Evolutionary conservation across 768 basidiomycete genomes (phyloP), one percentile per base, ranked within the genome.

Genomic region (Panaeolus cyanescens): DNA sequence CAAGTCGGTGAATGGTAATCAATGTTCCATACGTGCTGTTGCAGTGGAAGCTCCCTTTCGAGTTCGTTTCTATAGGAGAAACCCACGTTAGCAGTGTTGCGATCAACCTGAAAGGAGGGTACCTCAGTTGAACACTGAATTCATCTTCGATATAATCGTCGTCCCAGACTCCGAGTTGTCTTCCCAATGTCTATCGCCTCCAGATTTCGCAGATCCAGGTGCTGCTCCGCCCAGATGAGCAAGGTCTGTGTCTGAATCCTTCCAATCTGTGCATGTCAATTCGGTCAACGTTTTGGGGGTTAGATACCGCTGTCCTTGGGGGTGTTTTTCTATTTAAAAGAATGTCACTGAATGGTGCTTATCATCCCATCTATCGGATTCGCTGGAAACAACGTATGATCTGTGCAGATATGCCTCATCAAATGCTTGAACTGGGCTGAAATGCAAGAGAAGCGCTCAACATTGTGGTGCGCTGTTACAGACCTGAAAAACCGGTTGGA

Each of bases 151-250:
- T 89, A 75, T 99, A 96, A 77, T 99, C 97, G 68, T 99, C 97
- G 70, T 99, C 97, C 97, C 97, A 99, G n/a, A n/a, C n/a, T n/a
- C n/a, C n/a, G n/a, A n/a, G 73, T 98, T 98, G 68, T 99, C 97
- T 80, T 99, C 97, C 97, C 97, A 99, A 10, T 99, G 79, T 70
- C 95, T 93, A 74, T 97, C 89, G 17, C 92, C 91, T 39, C 89
- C 89, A 32, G 90, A 90, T 67, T 87, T 89, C 3, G 89, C 92
- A 12, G 82, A 86, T 3, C 90, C 91, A 2, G 91, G 89, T 4
- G 88, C 85, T 2, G 87, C 82, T 19, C 90, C 89, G 37, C 85
- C 86, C 50, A 94, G 77, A 70, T 93, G 90, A 13, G 90, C 89
- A 25, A 95, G 75, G 73, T 93, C 90, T 2, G 93, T 95, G 67